These are phyloP conservation scores for Nicotiana otophora DNA, from an alignment of 257 asterid species.

Conservation along the genomic window DNA sequence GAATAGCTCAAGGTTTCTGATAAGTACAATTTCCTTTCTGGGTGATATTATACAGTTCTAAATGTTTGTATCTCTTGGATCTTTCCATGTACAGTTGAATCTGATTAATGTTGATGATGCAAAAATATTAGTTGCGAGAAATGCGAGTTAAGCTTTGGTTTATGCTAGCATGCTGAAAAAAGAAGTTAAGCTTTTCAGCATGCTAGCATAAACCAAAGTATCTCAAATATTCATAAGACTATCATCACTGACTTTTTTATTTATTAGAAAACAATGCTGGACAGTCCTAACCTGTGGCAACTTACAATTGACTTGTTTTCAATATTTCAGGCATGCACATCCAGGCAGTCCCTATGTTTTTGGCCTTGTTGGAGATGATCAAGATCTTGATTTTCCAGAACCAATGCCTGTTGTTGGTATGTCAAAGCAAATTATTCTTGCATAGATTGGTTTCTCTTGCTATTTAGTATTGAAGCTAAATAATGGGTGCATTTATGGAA, in stretches of 20 bases:
- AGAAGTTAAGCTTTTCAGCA: background rate
- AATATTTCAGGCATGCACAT: conserved; percentile 83
- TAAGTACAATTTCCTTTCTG: background rate
- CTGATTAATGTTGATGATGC: background rate
- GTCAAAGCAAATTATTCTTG: conserved; percentile 1
- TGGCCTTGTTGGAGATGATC: conserved; percentile 92
- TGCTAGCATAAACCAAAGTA: background rate
- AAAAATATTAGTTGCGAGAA: background rate
- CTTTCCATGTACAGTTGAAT: background rate
- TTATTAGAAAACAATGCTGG: background rate
- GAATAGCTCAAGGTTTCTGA: background rate
- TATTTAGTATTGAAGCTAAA: background rate
- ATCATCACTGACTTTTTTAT: background rate
- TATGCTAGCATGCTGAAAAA: background rate
- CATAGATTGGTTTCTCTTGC: background rate
- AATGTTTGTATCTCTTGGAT: background rate
- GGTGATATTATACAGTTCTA: background rate
- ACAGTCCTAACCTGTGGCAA: background rate
- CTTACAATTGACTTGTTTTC: background rate
- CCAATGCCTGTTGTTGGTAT: conserved; percentile 97
- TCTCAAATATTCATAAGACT: background rate
- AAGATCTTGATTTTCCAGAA: conserved; percentile 90
- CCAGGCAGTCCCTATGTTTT: conserved; percentile 98
- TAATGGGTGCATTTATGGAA: background rate
- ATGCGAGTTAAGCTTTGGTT: background rate